These are phyloP conservation scores for Lasiosphaeria miniovina DNA, from an alignment of 495 filamentous ascomycete genomes.

Conservation along the genomic window DNA sequence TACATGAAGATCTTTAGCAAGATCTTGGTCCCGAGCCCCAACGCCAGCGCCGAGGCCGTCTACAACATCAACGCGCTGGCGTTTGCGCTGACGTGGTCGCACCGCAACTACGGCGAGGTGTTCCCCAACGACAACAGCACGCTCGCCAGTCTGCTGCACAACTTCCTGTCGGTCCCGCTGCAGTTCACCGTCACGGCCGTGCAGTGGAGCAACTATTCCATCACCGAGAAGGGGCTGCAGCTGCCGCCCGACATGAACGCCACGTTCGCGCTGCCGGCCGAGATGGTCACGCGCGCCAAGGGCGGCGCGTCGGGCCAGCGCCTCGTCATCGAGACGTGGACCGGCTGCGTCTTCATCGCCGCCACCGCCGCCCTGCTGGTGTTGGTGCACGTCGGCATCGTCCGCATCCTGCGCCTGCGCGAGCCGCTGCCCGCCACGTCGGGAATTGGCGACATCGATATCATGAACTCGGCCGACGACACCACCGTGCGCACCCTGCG, in stretches of 20 bases:
- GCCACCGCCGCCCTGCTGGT: slow-evolving; percentile 6
- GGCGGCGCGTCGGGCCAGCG: slow-evolving; percentile 9
- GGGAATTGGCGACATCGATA: slow-evolving; percentile 14
- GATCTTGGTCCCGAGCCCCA: no score
- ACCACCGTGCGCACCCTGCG: no score
- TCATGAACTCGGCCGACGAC: not conserved
- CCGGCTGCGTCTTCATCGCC: slow-evolving; percentile 20
- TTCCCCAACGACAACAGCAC: slow-evolving; percentile 18
- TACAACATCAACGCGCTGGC: slow-evolving; percentile 14
- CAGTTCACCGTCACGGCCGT: slow-evolving; percentile 19
- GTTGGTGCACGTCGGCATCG: slow-evolving; percentile 39
- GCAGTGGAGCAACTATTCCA: slow-evolving; percentile 16
- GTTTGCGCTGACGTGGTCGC: slow-evolving; percentile 19
- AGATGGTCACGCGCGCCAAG: slow-evolving; percentile 6
- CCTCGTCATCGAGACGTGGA: slow-evolving; percentile 17
- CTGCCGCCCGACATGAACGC: not conserved
- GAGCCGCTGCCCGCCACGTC: not conserved
- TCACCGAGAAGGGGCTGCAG: not conserved
- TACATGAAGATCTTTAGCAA: not conserved
- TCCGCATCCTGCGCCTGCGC: slow-evolving; percentile 31
- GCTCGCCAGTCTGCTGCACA: slow-evolving; percentile 14
- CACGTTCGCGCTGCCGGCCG: slow-evolving; percentile 9
- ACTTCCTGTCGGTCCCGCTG: slow-evolving; percentile 22
- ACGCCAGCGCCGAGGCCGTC: no score
- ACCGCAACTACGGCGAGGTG: slow-evolving; percentile 11